Evolutionary conservation across 495 filamentous ascomycete genomes (phyloP).

Genomic region (Wilcoxina mikolae): DNA sequence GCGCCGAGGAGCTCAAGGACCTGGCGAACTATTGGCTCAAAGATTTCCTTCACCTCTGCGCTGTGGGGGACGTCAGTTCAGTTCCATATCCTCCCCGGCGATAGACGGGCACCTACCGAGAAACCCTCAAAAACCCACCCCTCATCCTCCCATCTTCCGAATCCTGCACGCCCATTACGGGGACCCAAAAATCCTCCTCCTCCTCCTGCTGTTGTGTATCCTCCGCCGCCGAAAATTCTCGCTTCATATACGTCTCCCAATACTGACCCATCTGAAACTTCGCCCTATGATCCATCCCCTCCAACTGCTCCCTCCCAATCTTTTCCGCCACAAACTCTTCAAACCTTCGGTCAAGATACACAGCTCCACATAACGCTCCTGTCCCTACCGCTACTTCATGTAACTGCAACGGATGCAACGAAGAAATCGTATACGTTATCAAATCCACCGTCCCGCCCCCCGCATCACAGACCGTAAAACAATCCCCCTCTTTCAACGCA

Average conservation of each 20-base stretch:
- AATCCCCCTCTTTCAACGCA: slow-evolving; percentile 32
- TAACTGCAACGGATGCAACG: slow-evolving; percentile 28
- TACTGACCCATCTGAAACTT: slow-evolving; percentile 50
- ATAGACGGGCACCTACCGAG: slow-evolving; percentile 18
- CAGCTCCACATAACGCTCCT: slow-evolving; percentile 51
- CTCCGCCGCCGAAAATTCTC: slow-evolving; percentile 58
- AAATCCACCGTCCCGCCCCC: slow-evolving; percentile 38
- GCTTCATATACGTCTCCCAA: slow-evolving; percentile 54
- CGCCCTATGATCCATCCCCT: slow-evolving; percentile 39
- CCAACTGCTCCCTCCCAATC: slow-evolving; percentile 43
- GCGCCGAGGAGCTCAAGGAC: slow-evolving; percentile 30
- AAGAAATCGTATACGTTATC: slow-evolving; percentile 35
- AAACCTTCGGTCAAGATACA: slow-evolving; percentile 56
- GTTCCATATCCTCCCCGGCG: neutral
- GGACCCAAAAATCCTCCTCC: slow-evolving; percentile 22
- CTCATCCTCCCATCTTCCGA: slow-evolving; percentile 46
- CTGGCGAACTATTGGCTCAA: slow-evolving; percentile 30
- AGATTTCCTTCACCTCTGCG: slow-evolving; percentile 30
- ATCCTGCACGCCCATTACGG: slow-evolving; percentile 45
- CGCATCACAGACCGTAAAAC: slow-evolving; percentile 35
- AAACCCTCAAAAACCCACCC: slow-evolving; percentile 51
- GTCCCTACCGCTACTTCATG: slow-evolving; percentile 34
- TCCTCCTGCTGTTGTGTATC: slow-evolving; percentile 35
- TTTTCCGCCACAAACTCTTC: slow-evolving; percentile 48
- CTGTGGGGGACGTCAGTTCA: slow-evolving; percentile 8